Conservation (phyloP, 805 yeast species). For the Nematodospora valgi region DNA sequence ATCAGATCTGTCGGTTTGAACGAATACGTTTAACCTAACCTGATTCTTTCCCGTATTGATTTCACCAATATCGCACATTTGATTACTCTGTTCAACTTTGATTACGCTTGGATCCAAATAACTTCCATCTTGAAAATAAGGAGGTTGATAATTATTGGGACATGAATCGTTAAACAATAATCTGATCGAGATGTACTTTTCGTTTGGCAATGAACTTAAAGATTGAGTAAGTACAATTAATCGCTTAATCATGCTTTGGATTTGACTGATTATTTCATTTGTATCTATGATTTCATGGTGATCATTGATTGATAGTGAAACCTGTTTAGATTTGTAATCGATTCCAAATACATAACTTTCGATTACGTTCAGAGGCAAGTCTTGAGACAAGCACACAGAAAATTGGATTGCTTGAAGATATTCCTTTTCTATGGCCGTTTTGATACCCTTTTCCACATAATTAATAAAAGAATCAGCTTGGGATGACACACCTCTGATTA, state of each 20-base stretch:
- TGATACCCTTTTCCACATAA: slow-evolving; percentile 53
- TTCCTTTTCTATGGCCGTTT: slow-evolving; percentile 40
- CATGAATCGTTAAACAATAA: slow-evolving; percentile 46
- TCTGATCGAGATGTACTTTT: slow-evolving; percentile 46
- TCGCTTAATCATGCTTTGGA: slow-evolving; percentile 48
- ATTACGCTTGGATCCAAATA: slow-evolving; percentile 30
- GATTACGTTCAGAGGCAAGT: slow-evolving; percentile 37
- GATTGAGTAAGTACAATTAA: slow-evolving; percentile 53
- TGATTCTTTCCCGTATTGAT: slow-evolving; percentile 7
- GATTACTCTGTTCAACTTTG: slow-evolving; percentile 12
- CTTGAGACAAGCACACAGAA: slow-evolving; percentile 42
- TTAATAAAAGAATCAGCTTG: slow-evolving; percentile 48
- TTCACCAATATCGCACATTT: slow-evolving; percentile 6
- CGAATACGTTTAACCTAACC: slow-evolving; percentile 20
- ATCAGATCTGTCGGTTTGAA: neutral
- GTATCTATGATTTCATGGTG: slow-evolving; percentile 13
- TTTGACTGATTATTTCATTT: slow-evolving; percentile 38
- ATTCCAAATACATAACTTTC: slow-evolving; percentile 54
- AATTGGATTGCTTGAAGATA: slow-evolving; percentile 45
- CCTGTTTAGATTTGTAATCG: slow-evolving; percentile 29
- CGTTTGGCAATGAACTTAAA: slow-evolving; percentile 47
- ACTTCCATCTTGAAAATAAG: slow-evolving; percentile 43
- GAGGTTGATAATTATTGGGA: slow-evolving; percentile 49
- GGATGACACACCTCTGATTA: slow-evolving; percentile 42
- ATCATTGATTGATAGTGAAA: slow-evolving; percentile 4